A percentile compares a stretch with the other conserved stretches of the same genome.
These are phyloP conservation scores for Leptomonas pyrrhocoris DNA, from an alignment of 208 protist genomes.

Conservation along the genomic window DNA sequence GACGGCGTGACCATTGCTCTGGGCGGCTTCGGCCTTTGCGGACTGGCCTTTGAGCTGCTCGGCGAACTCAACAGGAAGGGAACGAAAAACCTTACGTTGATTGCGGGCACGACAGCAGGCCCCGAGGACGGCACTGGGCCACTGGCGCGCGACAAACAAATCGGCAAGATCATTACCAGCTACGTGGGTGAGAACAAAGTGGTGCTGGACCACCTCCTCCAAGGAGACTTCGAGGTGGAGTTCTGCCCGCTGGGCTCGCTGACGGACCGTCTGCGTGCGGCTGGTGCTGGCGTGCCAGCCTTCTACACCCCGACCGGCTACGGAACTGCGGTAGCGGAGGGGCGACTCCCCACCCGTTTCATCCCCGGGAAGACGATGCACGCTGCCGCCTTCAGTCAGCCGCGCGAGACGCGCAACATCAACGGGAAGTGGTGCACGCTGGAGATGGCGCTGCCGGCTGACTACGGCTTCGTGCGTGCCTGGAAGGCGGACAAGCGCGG, in stretches of 20 bases:
- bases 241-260: constrained; percentile 96
- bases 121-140: constrained; percentile 93
- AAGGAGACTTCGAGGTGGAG: constrained; percentile 94
- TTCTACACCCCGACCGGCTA: constrained; percentile 95
- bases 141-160: constrained; percentile 78
- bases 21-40: constrained; percentile 94
- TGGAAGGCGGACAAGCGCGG: constrained; percentile 88
- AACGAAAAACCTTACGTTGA: constrained; percentile 81
- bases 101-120: constrained; percentile 88
- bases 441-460: constrained; percentile 88
- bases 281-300: constrained; percentile 93
- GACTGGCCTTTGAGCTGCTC: constrained; percentile 92
- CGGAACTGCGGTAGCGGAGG: constrained; percentile 83
- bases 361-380: constrained; percentile 68
- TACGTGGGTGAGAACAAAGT: constrained; percentile 95
- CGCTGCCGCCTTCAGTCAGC: constrained; percentile 48
- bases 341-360: constrained; percentile 90
- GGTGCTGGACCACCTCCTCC: constrained; percentile 90
- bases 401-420: constrained; percentile 80
- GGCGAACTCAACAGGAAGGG: constrained; percentile 53
- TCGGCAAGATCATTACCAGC: constrained; percentile 73
- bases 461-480: constrained; percentile 92
- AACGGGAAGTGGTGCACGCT: constrained; percentile 88
- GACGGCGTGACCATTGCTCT: constrained; percentile 51
- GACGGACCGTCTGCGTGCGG: constrained; percentile 89